phyloP scores from a whole-genome alignment of 768 basidiomycete genomes.

The Postia placenta region DNA sequence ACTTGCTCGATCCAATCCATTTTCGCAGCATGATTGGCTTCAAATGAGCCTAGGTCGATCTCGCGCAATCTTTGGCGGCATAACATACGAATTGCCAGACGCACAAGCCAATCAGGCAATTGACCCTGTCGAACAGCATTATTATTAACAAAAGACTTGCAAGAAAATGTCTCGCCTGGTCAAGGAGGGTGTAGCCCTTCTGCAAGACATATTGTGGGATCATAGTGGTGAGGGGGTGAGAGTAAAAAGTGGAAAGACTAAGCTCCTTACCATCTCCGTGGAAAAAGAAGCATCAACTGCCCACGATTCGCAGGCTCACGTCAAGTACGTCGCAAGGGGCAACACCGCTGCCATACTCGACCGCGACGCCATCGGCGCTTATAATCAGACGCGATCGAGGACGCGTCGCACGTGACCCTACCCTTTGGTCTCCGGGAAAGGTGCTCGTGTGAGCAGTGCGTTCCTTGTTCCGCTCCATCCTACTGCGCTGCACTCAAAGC shows the following conservation, averaged over 20 bases:
- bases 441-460: not conserved
- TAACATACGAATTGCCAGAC: slow-evolving; percentile 41
- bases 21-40: slow-evolving; percentile 57
- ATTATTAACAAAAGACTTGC: slow-evolving; percentile 2
- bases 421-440: not conserved
- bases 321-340: too few relatives aligned
- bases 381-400: not conserved
- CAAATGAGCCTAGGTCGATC: slow-evolving; percentile 53
- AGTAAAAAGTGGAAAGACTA: too few relatives aligned
- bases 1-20: slow-evolving; percentile 61
- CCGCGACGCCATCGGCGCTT: not conserved
- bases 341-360: not conserved
- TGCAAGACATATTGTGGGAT: slow-evolving; percentile 24
- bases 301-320: too few relatives aligned
- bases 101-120: slow-evolving; percentile 53
- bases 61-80: slow-evolving; percentile 50
- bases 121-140: slow-evolving; percentile 34
- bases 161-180: slow-evolving; percentile 19
- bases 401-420: not conserved
- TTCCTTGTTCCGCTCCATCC: not conserved
- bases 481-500: not conserved
- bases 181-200: slow-evolving; percentile 32
- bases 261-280: too few relatives aligned
- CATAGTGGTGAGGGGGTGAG: slow-evolving; percentile 13
- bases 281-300: not conserved